Evolutionary conservation across 1,284 basidiomycete genomes (phyloP).

Genomic region (Ganoderma sp.): DNA sequence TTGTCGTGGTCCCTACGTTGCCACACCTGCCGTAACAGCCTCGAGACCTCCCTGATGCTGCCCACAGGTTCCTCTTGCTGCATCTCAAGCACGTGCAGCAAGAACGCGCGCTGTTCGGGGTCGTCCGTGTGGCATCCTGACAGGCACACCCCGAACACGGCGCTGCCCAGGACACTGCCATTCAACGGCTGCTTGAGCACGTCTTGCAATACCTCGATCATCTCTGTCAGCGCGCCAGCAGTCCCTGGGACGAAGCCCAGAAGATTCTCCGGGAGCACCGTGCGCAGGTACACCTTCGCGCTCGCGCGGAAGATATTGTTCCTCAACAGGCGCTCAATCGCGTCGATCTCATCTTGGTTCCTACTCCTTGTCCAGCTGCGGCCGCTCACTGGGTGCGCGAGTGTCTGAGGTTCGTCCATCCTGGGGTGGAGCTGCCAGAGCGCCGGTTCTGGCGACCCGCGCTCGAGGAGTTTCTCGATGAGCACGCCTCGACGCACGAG

Average conservation of each 20-base stretch:
- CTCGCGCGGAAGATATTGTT: slow-evolving; percentile 78
- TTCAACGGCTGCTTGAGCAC: slow-evolving; percentile 50
- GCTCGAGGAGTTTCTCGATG: slow-evolving; percentile 55
- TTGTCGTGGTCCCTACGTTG: slow-evolving; percentile 39
- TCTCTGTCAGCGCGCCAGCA: slow-evolving; percentile 56
- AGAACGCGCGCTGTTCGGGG: slow-evolving; percentile 47
- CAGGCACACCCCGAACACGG: slow-evolving; percentile 78
- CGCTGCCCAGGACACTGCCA: slow-evolving; percentile 71
- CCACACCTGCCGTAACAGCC: slow-evolving; percentile 70
- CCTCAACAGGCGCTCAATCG: slow-evolving; percentile 43
- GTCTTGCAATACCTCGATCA: slow-evolving; percentile 54
- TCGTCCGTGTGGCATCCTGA: slow-evolving; percentile 71
- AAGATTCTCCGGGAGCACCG: slow-evolving; percentile 69
- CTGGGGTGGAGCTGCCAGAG: slow-evolving; percentile 27
- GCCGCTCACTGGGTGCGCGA: slow-evolving; percentile 13
- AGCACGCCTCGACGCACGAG: slow-evolving; percentile 58
- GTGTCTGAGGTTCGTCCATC: slow-evolving; percentile 31
- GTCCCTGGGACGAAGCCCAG: slow-evolving; percentile 63
- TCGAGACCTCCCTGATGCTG: slow-evolving; percentile 63
- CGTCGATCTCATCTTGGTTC: slow-evolving; percentile 9
- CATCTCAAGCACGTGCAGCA: slow-evolving; percentile 54
- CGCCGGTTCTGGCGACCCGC: slow-evolving; percentile 28
- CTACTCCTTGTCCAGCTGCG: neutral
- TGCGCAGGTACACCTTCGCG: slow-evolving; percentile 72
- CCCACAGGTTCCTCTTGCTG: slow-evolving; percentile 60